Base-by-base conservation (phyloP, 1,284 basidiomycete genomes). In the Tylopilus sp. region DNA sequence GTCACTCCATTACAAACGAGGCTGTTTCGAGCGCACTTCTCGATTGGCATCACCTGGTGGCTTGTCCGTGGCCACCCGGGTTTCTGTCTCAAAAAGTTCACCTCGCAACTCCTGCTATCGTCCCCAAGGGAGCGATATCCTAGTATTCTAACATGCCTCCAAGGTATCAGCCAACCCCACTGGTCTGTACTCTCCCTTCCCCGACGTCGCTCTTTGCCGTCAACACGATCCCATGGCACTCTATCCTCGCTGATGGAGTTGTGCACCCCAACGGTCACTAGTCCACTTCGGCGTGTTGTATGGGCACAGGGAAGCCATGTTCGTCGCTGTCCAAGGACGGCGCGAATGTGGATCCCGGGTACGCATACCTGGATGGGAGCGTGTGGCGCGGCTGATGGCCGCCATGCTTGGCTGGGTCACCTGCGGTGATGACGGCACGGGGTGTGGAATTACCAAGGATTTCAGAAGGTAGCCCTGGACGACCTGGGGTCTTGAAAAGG, bases 361-460 rank as follows among this genome's bases (percentile, higher is more conserved):
- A 59, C 31, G 79, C 79, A 21, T 59, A 62, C 29, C 56, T 86
- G 25, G 84, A 86, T 55, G 84, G 84, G 6, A 76, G 74, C 12
- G 56, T 28, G 67, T 71, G 2, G 81, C 80, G 1, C 73, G 71
- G 44, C 54, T 84, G 54, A 79, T 78, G 0, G 66, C 71, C 38
- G 66, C 74, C 36, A 68, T 71, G 48, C 65, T 81, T 41, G 79
- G 77, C 8, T 76, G 78, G 73, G 72, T 78, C 41, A 66, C 71
- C n/a, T 76, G 81, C 52, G 76, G 75, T 0, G 67, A 77, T 51
- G 40, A 37, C 0, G 59, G 69, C 41, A 44, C 61, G 54, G 49
- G 2, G 46, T 53, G 5, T 65, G 64, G 64, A 52, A 65, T 43
- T 65, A 63, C 42, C 57, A 65, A 45, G 66, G 57, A 29, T 66